Percentiles rank a stretch among this genome's conserved stretches.
These are phyloP conservation scores for Tetrapisispora nanseiensis DNA, from an alignment of 805 yeast genomes.

Conservation along the genomic window DNA sequence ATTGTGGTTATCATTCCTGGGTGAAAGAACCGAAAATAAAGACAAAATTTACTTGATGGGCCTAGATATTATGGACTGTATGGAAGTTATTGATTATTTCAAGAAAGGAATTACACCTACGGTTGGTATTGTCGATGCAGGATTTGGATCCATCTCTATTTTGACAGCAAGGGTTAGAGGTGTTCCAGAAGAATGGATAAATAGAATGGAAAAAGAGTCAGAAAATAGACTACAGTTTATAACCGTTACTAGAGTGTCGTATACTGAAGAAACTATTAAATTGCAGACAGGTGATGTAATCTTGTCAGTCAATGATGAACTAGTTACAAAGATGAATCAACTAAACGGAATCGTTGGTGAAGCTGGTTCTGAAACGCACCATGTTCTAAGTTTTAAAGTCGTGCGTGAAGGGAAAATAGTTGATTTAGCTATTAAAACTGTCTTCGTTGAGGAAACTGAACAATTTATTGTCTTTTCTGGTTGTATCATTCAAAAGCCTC, in stretches of 20 bases:
- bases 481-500: constrained; percentile 76
- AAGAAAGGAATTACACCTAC: constrained; percentile 42
- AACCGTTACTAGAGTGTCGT: constrained; percentile 58
- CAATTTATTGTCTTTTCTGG: constrained; percentile 78
- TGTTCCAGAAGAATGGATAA: constrained; percentile 80
- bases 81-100: constrained; percentile 45
- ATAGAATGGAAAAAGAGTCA: constrained; percentile 50
- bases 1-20: constrained; percentile 75
- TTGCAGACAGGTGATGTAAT: constrained; percentile 64
- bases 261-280: constrained; percentile 31
- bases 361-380: constrained; percentile 32
- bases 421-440: constrained; percentile 54
- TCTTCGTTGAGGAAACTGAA: constrained; percentile 50
- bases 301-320: constrained; percentile 53
- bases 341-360: constrained; percentile 35
- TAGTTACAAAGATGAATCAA: constrained; percentile 61
- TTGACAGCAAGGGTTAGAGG: constrained; percentile 75
- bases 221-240: constrained; percentile 64
- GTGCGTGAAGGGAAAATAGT: constrained; percentile 62
- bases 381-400: constrained; percentile 45
- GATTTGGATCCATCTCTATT: constrained; percentile 57
- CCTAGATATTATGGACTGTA: constrained; percentile 59
- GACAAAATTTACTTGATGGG: constrained; percentile 68
- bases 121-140: constrained; percentile 68
- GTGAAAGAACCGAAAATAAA: constrained; percentile 53